Percentiles rank a stretch among this genome's conserved stretches.
Evolutionary conservation across 352 stramenopile genomes (phyloP).

Genomic region (Aphanomyces astaci): DNA sequence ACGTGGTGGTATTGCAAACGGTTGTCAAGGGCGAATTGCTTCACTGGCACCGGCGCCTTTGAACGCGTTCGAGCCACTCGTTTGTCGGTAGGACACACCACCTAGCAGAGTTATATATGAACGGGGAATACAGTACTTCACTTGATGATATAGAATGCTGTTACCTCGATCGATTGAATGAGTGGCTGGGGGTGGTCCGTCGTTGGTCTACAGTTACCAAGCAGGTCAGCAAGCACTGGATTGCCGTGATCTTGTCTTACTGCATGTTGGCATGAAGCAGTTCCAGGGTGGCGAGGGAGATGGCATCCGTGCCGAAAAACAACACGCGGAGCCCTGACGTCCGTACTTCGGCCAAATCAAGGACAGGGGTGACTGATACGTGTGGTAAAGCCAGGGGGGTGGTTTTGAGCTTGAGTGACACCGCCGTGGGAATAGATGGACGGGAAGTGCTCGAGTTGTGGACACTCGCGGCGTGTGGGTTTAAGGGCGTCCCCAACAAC

Average conservation of each 20-base stretch:
- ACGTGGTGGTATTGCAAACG: conserved; percentile 55
- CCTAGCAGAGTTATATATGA: too few relatives aligned
- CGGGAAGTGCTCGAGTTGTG: too few relatives aligned
- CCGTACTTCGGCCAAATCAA: background rate
- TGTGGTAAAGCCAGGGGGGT: background rate
- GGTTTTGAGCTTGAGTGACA: background rate
- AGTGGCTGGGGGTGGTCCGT: background rate
- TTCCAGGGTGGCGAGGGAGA: conserved; percentile 70
- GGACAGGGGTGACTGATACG: background rate
- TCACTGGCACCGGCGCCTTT: conserved; percentile 62
- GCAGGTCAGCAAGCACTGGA: background rate
- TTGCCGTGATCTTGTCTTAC: background rate
- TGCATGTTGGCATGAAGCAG: conserved; percentile 60
- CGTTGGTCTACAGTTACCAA: background rate
- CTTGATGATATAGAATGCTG: conserved; percentile 14
- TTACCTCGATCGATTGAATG: conserved; percentile 20
- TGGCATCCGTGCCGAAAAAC: conserved; percentile 81
- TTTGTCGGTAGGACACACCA: conserved; percentile 73
- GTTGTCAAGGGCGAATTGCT: conserved; percentile 59
- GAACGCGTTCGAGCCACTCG: conserved; percentile 58
- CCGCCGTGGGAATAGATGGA: background rate
- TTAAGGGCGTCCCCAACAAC: too few relatives aligned
- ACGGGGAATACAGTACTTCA: too few relatives aligned
- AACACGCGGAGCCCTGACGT: conserved; percentile 39
- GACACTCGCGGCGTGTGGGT: too few relatives aligned